These are phyloP conservation scores for Lumnitzera racemosa DNA, from an alignment of 345 rosid species.

Conservation along the genomic window DNA sequence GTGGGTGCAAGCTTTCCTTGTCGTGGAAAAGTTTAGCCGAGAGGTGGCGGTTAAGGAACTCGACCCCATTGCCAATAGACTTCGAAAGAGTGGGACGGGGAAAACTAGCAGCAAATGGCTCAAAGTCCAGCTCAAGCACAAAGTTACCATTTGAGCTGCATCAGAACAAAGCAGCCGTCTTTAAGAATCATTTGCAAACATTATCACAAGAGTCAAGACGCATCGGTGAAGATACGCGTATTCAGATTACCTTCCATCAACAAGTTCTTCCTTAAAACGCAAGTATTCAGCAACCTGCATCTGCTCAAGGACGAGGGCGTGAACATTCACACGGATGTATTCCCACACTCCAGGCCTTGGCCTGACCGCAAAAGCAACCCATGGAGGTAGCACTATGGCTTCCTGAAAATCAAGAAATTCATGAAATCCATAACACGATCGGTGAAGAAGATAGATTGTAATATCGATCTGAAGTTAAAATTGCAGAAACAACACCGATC, in stretches of 20 bases:
- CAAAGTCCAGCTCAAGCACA: conserved; percentile 83
- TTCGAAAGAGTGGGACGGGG: conserved; percentile 86
- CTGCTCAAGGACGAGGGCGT: conserved; percentile 77
- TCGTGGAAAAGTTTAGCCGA: conserved; percentile 93
- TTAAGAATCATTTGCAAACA: not conserved
- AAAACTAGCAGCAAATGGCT: conserved; percentile 74
- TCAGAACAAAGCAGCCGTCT: not conserved
- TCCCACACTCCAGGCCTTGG: conserved; percentile 99
- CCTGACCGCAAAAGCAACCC: conserved; percentile 89
- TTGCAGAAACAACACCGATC: not conserved
- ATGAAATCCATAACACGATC: not conserved
- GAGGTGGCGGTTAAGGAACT: conserved; percentile 93
- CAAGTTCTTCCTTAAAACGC: conserved; percentile 90
- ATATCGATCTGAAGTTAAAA: not conserved
- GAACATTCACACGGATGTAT: conserved; percentile 67
- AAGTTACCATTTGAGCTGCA: conserved; percentile 66
- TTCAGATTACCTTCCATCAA: conserved; percentile 58
- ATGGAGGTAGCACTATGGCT: conserved; percentile 83
- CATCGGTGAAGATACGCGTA: not conserved
- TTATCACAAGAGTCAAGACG: not conserved
- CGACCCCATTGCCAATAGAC: conserved; percentile 89
- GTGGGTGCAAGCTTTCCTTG: conserved; percentile 88
- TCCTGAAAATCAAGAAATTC: conserved; percentile 29
- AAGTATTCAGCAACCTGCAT: conserved; percentile 67
- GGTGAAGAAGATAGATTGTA: not conserved